Evolutionary conservation across 2,329 filamentous ascomycete species (phyloP), one percentile per base, ranked within the genome.

Genomic region (Fusarium poae): DNA sequence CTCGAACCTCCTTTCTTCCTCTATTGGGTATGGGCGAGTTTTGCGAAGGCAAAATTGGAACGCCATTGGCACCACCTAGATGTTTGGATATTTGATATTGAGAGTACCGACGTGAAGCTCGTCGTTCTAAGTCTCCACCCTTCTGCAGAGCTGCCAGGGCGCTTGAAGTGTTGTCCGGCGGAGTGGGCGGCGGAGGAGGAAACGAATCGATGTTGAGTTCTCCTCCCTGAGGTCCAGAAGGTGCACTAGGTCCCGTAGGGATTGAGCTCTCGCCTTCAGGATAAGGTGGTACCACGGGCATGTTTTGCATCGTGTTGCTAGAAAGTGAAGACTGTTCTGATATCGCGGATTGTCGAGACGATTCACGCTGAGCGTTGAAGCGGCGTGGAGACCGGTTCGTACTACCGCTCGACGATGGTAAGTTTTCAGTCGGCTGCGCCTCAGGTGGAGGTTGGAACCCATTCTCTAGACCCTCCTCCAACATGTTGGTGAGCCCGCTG

Each of bases 1-100:
- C 95, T 65, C 93, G 86, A 20, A 91, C 88, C 78, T 97, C 93
- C 35, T 82, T 84, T 62, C 92, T 87, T 30, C 93, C 93, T 65
- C 94, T 87, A 76, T 97, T 97, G 7, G 94, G 94, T 67, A 95
- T 86, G 2, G 92, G 93, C 6, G 91, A 91, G 65, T 90, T 93
- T 76, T 97, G 93, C 29, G 92, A 85, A 27, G 95, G 94, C 21
- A 98, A 87, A 75, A 97, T 92, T 9, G 94, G 93, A 18, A 98
- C 91, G 21, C 92, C 93, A 79, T 90, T 94, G 39, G 91, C 90
- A 18, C 89, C 87, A 13, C 95, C 95, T 3, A 98, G 84, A 74
- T 97, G 94, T 77, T 97, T 98, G 45, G 93, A 93, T 72, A 99
- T 97, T 76, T 99, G 96, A 77, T 98, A 99, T 54, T 94, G 92